Evolutionary conservation across 768 basidiomycete genomes (phyloP), one percentile per base, ranked within the genome.

Genomic region (Lentinula aciculospora): DNA sequence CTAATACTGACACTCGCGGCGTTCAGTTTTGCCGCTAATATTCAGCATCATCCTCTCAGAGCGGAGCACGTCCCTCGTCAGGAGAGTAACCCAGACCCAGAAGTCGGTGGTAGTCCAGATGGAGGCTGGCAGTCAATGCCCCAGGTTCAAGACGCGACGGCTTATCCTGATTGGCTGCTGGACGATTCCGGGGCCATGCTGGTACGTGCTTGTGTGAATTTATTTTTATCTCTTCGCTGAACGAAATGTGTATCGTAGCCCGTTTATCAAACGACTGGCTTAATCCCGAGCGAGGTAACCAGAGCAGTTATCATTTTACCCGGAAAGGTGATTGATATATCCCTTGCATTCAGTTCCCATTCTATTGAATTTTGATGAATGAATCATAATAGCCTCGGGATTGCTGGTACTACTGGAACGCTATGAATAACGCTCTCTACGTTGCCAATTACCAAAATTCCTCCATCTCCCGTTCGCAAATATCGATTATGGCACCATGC

Each of bases 371-470:
- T 19, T 25, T 46, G 3, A 19, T 25, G 25, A 21, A 25, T 40
- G 2, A 13, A 40, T n/a, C n/a, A n/a, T n/a, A n/a, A n/a, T 45
- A 60, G 59, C 55, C 54, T 31, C 54, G 59, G 2, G 59, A 60
- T 37, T 57, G 55, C 47, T 60, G 59, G 59, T 57, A 56, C 37
- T 60, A 59, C 39, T 59, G 51, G 53, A 55, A 45, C 42, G 36
- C 53, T 21, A 40, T 59, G 21, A 59, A 59, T n/a, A 54, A 59
- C 31, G 42, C 53, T 17, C 58, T 59, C 10, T 32, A 48, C 28
- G 10, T 46, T 5, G 58, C 58, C 37, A 46, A 28, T 3, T 31
- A 44, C n/a, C 40, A 45, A 9, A 53, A 55, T 36, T 34, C 58
- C 12, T 45, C 44, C 23, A 28, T 59, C 19, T 31, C 17, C 8